A percentile compares a stretch with the other conserved stretches of the same genome.
phyloP scores from a whole-genome alignment of 495 filamentous ascomycete species.

The Aspergillus haitiensis region DNA sequence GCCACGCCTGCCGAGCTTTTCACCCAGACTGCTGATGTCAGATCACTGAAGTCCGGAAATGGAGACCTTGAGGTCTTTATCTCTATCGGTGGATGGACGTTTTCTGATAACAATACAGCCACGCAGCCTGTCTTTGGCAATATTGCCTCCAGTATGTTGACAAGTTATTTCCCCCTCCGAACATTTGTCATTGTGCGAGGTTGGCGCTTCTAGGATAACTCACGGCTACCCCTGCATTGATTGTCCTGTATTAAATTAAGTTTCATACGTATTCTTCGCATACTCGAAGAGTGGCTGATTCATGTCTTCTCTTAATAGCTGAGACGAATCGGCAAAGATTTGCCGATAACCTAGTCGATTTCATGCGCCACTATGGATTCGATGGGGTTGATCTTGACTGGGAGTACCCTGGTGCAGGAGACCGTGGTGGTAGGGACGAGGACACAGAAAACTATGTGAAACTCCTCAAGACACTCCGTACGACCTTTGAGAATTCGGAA shows the following conservation, averaged over 20 bases:
- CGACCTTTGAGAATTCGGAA: conserved; percentile 28
- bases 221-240: no score
- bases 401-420: conserved; percentile 42
- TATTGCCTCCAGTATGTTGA: conserved; percentile 11
- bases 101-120: conserved; percentile 38
- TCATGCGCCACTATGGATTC: conserved; percentile 20
- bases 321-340: conserved; percentile 17
- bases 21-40: conserved; percentile 28
- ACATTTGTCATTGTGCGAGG: no score
- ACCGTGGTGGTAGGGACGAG: conserved; percentile 30
- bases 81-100: conserved; percentile 47
- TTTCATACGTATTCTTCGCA: no score
- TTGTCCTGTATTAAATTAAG: no score
- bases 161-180: no score
- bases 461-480: conserved; percentile 42
- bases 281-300: no score
- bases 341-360: conserved; percentile 12
- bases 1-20: conserved; percentile 20
- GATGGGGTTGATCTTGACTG: conserved; percentile 27
- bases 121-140: conserved; percentile 39
- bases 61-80: conserved; percentile 38
- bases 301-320: no score
- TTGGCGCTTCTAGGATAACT: no score
- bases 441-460: conserved; percentile 41
- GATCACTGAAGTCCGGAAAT: conserved; percentile 22